phyloP scores from a whole-genome alignment of 2,329 filamentous ascomycete genomes.

The Aquanectria penicillioides region DNA sequence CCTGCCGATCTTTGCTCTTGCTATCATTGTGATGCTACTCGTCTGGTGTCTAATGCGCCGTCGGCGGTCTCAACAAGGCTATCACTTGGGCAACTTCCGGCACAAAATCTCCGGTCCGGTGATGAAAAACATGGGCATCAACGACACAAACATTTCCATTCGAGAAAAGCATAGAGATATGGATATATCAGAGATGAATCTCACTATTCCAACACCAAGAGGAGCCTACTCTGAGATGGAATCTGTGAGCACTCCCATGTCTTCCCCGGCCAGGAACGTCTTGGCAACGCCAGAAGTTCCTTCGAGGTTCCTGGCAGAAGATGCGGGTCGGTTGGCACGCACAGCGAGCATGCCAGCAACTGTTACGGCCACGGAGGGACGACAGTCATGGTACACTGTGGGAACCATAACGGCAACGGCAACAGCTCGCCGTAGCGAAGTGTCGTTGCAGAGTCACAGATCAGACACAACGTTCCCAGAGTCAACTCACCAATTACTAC shows the following conservation, averaged over 20 bases:
- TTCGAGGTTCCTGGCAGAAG: constrained; percentile 36
- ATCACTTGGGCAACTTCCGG: constrained; percentile 43
- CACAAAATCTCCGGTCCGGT: constrained; percentile 48
- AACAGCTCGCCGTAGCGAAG: constrained; percentile 38
- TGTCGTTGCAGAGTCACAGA: constrained; percentile 36
- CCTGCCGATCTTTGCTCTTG: constrained; percentile 52
- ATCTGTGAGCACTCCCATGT: constrained; percentile 36
- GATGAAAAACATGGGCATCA: constrained; percentile 40
- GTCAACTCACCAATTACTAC: constrained; percentile 46
- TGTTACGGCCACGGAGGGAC: constrained; percentile 34
- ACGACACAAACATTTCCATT: constrained; percentile 38
- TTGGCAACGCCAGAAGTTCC: constrained; percentile 38
- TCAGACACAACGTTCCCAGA: constrained; percentile 43
- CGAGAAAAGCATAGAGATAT: constrained; percentile 30
- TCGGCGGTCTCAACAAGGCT: constrained; percentile 41
- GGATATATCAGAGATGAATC: constrained; percentile 15
- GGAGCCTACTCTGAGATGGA: constrained; percentile 38
- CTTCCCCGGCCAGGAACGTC: constrained; percentile 42
- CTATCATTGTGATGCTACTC: constrained; percentile 46
- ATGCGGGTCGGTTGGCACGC: constrained; percentile 32
- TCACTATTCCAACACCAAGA: constrained; percentile 27
- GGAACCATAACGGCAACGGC: constrained; percentile 38
- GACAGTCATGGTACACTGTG: constrained; percentile 50
- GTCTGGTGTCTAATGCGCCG: constrained; percentile 48
- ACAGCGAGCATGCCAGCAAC: constrained; percentile 33